Evolutionary conservation across 352 stramenopile genomes (phyloP).

Genomic region (Phytophthora syringae): DNA sequence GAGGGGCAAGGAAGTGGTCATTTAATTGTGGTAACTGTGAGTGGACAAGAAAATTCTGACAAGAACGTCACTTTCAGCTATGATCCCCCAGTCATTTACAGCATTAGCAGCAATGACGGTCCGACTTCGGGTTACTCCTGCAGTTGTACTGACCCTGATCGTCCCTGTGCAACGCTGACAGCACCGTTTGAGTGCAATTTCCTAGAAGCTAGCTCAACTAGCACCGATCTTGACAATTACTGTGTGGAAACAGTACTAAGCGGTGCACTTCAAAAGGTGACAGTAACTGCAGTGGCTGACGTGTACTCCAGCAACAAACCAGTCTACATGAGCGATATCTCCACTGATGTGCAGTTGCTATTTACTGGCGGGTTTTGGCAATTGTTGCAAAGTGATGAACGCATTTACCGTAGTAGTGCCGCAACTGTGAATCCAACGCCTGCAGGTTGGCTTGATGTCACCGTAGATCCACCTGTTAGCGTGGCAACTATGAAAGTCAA

Average conservation of each 20-base stretch:
- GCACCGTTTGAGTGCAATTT: conserved; percentile 50
- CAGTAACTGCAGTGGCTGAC: conserved; percentile 35
- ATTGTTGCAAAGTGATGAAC: conserved; percentile 27
- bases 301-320: conserved; percentile 50
- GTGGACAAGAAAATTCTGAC: conserved; percentile 36
- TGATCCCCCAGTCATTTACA: conserved; percentile 44
- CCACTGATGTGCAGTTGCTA: conserved; percentile 36
- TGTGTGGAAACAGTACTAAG: conserved; percentile 42
- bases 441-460: conserved; percentile 43
- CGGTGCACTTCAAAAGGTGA: conserved; percentile 27
- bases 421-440: conserved; percentile 38
- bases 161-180: conserved; percentile 45
- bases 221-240: conserved; percentile 27
- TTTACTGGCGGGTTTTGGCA: conserved; percentile 44
- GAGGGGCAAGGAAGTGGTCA: conserved; percentile 52
- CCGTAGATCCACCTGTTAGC: conserved; percentile 9
- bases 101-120: conserved; percentile 46
- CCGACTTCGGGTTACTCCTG: conserved; percentile 64
- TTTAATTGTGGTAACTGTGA: conserved; percentile 46
- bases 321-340: conserved; percentile 36
- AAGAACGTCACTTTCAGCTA: conserved; percentile 47
- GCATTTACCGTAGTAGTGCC: conserved; percentile 33
- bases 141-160: conserved; percentile 43
- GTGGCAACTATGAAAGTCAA: conserved; percentile 41
- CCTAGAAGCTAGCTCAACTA: conserved; percentile 31